A percentile compares a stretch with the other conserved stretches of the same genome.
Conservation (phyloP, 352 stramenopile species). For the Phytophthora pini region DNA sequence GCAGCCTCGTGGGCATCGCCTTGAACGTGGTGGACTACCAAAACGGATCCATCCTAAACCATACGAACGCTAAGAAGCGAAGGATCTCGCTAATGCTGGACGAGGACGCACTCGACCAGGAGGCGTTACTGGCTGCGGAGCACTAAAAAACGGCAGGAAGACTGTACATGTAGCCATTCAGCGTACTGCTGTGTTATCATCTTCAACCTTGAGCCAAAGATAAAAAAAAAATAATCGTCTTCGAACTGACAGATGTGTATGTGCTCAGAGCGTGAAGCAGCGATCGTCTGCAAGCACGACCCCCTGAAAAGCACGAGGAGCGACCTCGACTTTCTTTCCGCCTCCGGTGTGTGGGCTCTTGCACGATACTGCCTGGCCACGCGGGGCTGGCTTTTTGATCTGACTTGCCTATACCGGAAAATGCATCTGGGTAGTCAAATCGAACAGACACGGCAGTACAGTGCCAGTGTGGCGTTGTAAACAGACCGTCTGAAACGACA, state of each 20-base stretch:
- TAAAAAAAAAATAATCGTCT: slow-evolving; percentile 2
- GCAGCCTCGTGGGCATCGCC: slow-evolving; percentile 69
- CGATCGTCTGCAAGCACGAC: slow-evolving; percentile 7
- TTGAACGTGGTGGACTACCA: slow-evolving; percentile 85
- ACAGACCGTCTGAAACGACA: slow-evolving; percentile 15
- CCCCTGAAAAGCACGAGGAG: slow-evolving; percentile 13
- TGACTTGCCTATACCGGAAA: slow-evolving; percentile 29
- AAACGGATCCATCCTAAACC: slow-evolving; percentile 80
- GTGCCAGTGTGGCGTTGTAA: slow-evolving; percentile 22
- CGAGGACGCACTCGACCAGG: slow-evolving; percentile 61
- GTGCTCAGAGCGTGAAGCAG: slow-evolving; percentile 29
- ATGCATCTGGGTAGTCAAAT: slow-evolving; percentile 20
- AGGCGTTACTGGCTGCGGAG: slow-evolving; percentile 65
- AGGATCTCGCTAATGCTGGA: slow-evolving; percentile 55
- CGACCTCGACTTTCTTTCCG: slow-evolving; percentile 21
- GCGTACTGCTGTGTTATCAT: background rate
- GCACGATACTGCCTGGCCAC: slow-evolving; percentile 5
- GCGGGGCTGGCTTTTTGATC: slow-evolving; percentile 21
- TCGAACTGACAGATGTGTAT: slow-evolving; percentile 26
- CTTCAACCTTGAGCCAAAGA: slow-evolving; percentile 15
- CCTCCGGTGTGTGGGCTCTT: slow-evolving; percentile 15
- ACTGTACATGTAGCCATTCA: slow-evolving; percentile 22
- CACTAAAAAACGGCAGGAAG: slow-evolving; percentile 35
- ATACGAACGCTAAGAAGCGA: slow-evolving; percentile 49
- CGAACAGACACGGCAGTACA: slow-evolving; percentile 13